Evolutionary conservation across 768 basidiomycete genomes (phyloP), one percentile per base, ranked within the genome.

Genomic region (Lentinula aciculospora): DNA sequence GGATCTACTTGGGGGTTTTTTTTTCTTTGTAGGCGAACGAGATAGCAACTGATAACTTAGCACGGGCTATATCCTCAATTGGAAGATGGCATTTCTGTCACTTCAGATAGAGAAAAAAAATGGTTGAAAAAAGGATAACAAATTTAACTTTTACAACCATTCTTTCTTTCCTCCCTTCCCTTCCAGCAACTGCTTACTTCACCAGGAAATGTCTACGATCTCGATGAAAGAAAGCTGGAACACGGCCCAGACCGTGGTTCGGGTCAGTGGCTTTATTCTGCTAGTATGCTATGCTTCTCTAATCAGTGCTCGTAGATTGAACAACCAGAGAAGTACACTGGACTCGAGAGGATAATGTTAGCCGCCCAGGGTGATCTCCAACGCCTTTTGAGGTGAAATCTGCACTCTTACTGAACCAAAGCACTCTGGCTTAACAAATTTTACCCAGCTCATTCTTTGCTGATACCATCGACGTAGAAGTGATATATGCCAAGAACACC

Each of bases 351-450:
- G 25, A 81, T 89, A 51, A 80, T 84, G 57, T 76, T 89, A 28
- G 81, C 84, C 34, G 81, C 86, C 0, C 85, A 85, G 62, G 88
- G 87, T 4, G 85, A 89, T 65, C 68, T 89, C 6, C 88, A 89
- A 66, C 76, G 86, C 21, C 69, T 86, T 15, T 70, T 89, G 19
- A 88, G 88, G 88, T 85, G n/a, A 64, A 63, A 70, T 58, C 57
- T 69, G 19, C 60, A 29, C 31, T 21, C 45, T 17, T 12, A 8
- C 34, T 45, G 5, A 10, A 39, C n/a, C n/a, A 9, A 9, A 23
- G 42, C 12, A 23, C 21, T 13, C 21, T 21, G 19, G 6, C 42
- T 39, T 23, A 12, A 44, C 21, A 44, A 44, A 44, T 19, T 23
- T 5, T 39, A 9, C 10, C 19, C 62, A 89, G 88, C 65, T 78